phyloP scores from a whole-genome alignment of 169 alveolate species.

The Plasmodium ovale region DNA sequence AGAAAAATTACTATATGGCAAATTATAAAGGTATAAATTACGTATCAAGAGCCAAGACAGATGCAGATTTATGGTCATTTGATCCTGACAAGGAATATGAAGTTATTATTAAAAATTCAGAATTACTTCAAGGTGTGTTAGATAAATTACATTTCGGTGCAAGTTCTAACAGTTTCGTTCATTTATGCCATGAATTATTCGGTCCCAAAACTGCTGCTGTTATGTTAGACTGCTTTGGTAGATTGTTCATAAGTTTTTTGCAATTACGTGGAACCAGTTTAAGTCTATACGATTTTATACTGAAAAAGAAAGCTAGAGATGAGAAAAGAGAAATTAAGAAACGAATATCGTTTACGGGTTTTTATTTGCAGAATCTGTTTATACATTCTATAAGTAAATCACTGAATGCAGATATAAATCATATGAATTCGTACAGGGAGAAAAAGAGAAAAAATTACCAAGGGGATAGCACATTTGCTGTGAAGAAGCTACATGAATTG shows the following conservation, averaged over 20 bases:
- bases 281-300: slow-evolving; percentile 94
- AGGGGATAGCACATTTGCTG: background rate
- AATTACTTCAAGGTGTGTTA: slow-evolving; percentile 96
- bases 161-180: slow-evolving; percentile 96
- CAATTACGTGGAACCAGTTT: slow-evolving; percentile 96
- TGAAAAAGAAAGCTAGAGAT: slow-evolving; percentile 89
- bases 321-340: slow-evolving; percentile 85
- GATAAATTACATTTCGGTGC: slow-evolving; percentile 98
- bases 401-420: background rate
- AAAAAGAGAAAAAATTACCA: background rate
- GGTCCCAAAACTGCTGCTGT: slow-evolving; percentile 95
- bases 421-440: slow-evolving; percentile 14
- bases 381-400: slow-evolving; percentile 74
- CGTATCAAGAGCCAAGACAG: slow-evolving; percentile 87
- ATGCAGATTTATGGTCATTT: slow-evolving; percentile 93
- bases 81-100: slow-evolving; percentile 85
- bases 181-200: slow-evolving; percentile 94
- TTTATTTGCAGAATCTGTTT: slow-evolving; percentile 81
- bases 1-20: slow-evolving; percentile 75
- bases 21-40: slow-evolving; percentile 85
- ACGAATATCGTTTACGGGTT: slow-evolving; percentile 80
- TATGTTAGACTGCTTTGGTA: slow-evolving; percentile 93
- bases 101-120: slow-evolving; percentile 91
- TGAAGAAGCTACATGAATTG: background rate
- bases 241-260: slow-evolving; percentile 92